Conservation (phyloP, 2,329 filamentous ascomycete genomes). For the Aspergillus tanneri region DNA sequence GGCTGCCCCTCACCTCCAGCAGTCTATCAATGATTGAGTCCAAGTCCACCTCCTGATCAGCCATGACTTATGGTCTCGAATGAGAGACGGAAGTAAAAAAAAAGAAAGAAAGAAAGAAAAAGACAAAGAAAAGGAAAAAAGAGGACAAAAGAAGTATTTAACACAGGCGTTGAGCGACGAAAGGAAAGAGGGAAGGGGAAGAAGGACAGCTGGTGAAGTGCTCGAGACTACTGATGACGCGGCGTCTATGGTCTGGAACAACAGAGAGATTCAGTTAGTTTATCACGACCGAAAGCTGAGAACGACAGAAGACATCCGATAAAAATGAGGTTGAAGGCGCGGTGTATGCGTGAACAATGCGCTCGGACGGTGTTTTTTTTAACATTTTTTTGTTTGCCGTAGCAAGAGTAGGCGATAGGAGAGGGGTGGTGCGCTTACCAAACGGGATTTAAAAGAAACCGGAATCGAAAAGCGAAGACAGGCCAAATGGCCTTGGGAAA, state of each 20-base stretch:
- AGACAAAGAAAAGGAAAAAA: constrained; percentile 17
- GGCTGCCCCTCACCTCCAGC: constrained; percentile 94
- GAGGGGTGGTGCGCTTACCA: constrained; percentile 27
- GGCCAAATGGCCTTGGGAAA: constrained; percentile 31
- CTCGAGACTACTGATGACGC: constrained; percentile 34
- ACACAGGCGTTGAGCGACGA: constrained; percentile 22
- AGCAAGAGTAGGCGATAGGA: constrained; percentile 12
- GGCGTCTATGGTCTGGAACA: constrained; percentile 33
- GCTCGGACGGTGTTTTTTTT: constrained; percentile 18
- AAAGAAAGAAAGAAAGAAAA: constrained; percentile 23
- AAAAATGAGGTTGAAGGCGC: neutral
- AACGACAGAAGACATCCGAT: constrained; percentile 5
- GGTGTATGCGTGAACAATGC: constrained; percentile 21
- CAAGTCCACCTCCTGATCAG: constrained; percentile 88
- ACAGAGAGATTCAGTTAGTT: constrained; percentile 11
- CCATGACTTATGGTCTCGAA: constrained; percentile 57
- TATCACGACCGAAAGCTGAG: constrained; percentile 7
- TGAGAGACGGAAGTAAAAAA: constrained; percentile 28
- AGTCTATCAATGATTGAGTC: constrained; percentile 99
- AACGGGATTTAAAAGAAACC: constrained; percentile 27
- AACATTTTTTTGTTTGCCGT: neutral
- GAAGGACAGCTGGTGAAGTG: constrained; percentile 32
- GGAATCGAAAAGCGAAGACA: constrained; percentile 23
- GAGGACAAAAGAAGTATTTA: constrained; percentile 23
- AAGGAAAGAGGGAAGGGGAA: constrained; percentile 27